A percentile compares a stretch with the other conserved stretches of the same genome.
phyloP scores from a whole-genome alignment of 345 rosid genomes.

The Salix caprea region DNA sequence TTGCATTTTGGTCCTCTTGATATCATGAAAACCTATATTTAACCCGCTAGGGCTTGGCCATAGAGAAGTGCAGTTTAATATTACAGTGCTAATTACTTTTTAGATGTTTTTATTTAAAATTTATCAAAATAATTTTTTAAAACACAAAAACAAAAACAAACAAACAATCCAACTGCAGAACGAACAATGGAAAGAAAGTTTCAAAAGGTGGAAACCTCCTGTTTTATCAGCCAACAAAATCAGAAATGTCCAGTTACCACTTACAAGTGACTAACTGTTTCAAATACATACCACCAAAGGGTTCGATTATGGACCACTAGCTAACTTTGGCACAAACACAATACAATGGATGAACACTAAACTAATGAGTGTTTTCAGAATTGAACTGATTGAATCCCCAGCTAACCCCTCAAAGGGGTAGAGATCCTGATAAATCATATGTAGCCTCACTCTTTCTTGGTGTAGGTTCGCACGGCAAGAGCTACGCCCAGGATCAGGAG shows the following conservation, averaged over 20 bases:
- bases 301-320: neutral
- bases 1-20: neutral
- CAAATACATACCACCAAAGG: neutral
- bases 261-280: neutral
- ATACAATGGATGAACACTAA: neutral
- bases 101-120: no score
- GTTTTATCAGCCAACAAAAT: conserved; percentile 8
- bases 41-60: no score
- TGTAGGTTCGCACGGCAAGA: conserved; percentile 58
- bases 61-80: no score
- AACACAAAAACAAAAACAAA: no score
- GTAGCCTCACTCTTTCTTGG: conserved; percentile 66
- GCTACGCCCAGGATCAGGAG: conserved; percentile 82
- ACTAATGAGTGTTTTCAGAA: neutral
- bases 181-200: neutral
- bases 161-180: neutral
- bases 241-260: conserved; percentile 2
- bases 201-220: neutral
- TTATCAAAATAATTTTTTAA: no score
- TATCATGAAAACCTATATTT: neutral
- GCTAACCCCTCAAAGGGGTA: neutral
- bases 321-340: neutral
- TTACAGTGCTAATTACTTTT: no score
- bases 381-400: conserved; percentile 5
- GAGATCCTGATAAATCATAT: neutral